Conservation (phyloP, 192 early-diverging fungal genomes). For the Coemansia sp. region DNA sequence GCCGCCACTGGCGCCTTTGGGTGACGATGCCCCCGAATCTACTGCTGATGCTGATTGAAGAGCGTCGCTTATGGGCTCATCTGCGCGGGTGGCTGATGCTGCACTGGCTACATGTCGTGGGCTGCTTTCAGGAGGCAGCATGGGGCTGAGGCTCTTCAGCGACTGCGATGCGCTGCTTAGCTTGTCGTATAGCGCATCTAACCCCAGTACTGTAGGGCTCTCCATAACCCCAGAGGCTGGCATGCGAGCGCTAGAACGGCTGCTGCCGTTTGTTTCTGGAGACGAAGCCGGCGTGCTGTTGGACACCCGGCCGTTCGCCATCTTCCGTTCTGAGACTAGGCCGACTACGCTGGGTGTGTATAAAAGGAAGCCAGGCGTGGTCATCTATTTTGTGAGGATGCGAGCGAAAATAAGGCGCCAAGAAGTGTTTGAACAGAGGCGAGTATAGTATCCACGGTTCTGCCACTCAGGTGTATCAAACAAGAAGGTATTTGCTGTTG, state of each 20-base stretch:
- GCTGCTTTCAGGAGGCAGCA: conserved; percentile 10
- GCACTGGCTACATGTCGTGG: neutral
- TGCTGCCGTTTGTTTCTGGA: conserved; percentile 7
- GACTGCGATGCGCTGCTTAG: conserved; percentile 43
- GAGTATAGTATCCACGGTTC: conserved; percentile 1
- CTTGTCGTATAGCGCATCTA: conserved; percentile 42
- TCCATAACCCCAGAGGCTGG: neutral
- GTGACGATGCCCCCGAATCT: conserved; percentile 33
- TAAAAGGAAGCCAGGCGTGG: conserved; percentile 34
- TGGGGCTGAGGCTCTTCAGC: conserved; percentile 36
- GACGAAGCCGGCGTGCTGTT: conserved; percentile 9
- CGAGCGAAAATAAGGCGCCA: neutral
- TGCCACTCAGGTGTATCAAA: neutral
- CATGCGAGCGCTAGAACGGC: neutral
- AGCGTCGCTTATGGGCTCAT: neutral
- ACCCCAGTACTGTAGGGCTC: conserved; percentile 25
- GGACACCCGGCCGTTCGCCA: conserved; percentile 12
- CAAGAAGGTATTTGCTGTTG: neutral
- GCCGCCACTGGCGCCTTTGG: conserved; percentile 12
- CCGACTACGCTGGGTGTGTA: conserved; percentile 25
- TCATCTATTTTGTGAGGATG: conserved; percentile 25
- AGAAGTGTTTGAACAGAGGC: neutral
- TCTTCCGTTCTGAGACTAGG: conserved; percentile 27
- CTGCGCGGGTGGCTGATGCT: conserved; percentile 15
- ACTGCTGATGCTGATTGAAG: neutral